These are phyloP conservation scores for Globisporangium carolinianum DNA, from an alignment of 352 stramenopile genomes.

Conservation along the genomic window DNA sequence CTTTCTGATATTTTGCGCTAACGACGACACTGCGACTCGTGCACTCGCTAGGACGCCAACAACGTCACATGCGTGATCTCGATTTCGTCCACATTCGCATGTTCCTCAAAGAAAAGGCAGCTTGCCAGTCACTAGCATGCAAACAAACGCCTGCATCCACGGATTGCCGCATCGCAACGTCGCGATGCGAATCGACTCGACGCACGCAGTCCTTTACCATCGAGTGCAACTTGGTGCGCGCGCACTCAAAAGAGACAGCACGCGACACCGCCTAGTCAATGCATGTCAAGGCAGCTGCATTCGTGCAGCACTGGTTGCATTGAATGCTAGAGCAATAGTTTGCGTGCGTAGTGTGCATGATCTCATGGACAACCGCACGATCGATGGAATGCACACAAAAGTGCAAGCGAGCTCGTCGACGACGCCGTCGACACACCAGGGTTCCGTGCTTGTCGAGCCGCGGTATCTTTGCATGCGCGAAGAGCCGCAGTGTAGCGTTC, in stretches of 20 bases:
- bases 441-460: no score
- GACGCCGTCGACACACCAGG: no score
- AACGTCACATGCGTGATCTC: background rate
- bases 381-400: no score
- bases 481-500: background rate
- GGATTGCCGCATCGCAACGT: background rate
- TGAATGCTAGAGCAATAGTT: no score
- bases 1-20: constrained; percentile 12
- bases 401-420: no score
- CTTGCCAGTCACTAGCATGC: background rate
- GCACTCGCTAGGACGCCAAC: no score
- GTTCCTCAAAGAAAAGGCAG: background rate
- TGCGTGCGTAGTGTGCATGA: no score
- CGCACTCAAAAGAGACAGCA: background rate
- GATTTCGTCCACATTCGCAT: background rate
- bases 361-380: no score
- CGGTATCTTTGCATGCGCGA: background rate
- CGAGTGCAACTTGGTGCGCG: background rate
- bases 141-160: background rate
- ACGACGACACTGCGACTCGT: background rate
- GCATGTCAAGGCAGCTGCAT: background rate
- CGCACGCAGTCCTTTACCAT: background rate
- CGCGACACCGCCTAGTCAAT: background rate
- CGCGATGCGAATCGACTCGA: constrained; percentile 10
- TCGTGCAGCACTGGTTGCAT: no score